phyloP scores from a whole-genome alignment of 176 grass and related monocot genomes.

The Musa schizocarpa region DNA sequence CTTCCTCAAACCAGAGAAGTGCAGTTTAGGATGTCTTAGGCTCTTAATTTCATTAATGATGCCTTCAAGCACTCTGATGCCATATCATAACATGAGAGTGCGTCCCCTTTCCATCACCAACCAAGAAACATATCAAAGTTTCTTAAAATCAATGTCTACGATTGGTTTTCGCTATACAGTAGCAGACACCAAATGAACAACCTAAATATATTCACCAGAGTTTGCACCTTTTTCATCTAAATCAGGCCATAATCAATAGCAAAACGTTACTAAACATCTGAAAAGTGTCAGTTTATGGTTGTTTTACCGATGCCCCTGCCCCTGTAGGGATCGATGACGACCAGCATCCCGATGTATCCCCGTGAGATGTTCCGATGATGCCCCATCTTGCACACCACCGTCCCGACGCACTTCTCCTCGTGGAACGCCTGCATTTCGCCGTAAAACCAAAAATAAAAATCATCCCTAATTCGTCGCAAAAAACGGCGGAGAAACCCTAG shows the following conservation, averaged over 20 bases:
- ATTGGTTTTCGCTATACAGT: neutral
- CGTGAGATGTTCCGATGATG: slow-evolving; percentile 59
- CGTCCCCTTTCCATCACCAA: neutral
- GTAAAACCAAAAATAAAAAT: neutral
- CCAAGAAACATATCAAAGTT: neutral
- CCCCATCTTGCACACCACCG: slow-evolving; percentile 94
- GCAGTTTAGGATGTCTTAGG: no score
- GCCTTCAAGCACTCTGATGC: neutral
- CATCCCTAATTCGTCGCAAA: slow-evolving; percentile 1
- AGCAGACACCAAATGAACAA: neutral
- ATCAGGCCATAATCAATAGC: neutral
- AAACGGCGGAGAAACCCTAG: neutral
- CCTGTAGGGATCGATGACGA: slow-evolving; percentile 81
- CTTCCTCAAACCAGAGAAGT: no score
- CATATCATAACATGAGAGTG: neutral
- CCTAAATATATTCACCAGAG: neutral
- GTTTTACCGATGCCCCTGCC: slow-evolving; percentile 69
- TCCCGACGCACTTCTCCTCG: slow-evolving; percentile 74
- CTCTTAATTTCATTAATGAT: neutral
- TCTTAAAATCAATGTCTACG: neutral
- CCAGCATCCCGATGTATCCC: slow-evolving; percentile 92
- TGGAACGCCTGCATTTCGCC: slow-evolving; percentile 30
- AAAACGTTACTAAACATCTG: neutral
- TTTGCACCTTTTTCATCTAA: neutral
- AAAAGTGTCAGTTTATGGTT: neutral